Conservation (phyloP, 2,329 filamentous ascomycete genomes). For the Cladosporium sp. region DNA sequence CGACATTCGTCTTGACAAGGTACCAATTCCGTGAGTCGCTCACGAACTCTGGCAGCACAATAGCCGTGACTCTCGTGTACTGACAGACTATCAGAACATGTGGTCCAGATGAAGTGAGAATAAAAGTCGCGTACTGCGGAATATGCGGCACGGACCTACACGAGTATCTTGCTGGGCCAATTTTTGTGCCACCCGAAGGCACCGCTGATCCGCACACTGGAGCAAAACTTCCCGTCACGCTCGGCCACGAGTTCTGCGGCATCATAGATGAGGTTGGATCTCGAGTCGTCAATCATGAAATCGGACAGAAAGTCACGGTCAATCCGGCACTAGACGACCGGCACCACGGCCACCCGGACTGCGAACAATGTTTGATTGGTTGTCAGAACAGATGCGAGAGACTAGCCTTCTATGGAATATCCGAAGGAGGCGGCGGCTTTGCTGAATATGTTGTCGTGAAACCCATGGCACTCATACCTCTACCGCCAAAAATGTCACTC, state of each 20-base stretch:
- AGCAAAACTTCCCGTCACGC: slow-evolving; percentile 13
- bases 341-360: slow-evolving; percentile 3
- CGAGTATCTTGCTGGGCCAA: slow-evolving; percentile 21
- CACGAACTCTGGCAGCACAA: not conserved
- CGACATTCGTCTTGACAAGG: slow-evolving; percentile 18
- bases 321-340: slow-evolving; percentile 16
- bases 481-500: slow-evolving; percentile 10
- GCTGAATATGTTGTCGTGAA: slow-evolving; percentile 24
- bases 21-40: slow-evolving; percentile 15
- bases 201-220: slow-evolving; percentile 14
- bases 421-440: slow-evolving; percentile 22
- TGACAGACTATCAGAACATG: not conserved
- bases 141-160: slow-evolving; percentile 22
- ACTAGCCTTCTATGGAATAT: slow-evolving; percentile 11
- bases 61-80: not conserved
- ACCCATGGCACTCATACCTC: slow-evolving; percentile 10
- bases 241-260: slow-evolving; percentile 17
- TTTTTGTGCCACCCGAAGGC: slow-evolving; percentile 14
- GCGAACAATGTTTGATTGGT: slow-evolving; percentile 12
- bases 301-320: slow-evolving; percentile 15
- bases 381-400: slow-evolving; percentile 11
- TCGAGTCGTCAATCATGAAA: slow-evolving; percentile 16
- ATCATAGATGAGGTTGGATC: slow-evolving; percentile 13
- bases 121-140: slow-evolving; percentile 16
- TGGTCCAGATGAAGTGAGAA: slow-evolving; percentile 13